Evolutionary conservation across 2,329 filamentous ascomycete species (phyloP).

Genomic region (Aspergillus tubingensis): DNA sequence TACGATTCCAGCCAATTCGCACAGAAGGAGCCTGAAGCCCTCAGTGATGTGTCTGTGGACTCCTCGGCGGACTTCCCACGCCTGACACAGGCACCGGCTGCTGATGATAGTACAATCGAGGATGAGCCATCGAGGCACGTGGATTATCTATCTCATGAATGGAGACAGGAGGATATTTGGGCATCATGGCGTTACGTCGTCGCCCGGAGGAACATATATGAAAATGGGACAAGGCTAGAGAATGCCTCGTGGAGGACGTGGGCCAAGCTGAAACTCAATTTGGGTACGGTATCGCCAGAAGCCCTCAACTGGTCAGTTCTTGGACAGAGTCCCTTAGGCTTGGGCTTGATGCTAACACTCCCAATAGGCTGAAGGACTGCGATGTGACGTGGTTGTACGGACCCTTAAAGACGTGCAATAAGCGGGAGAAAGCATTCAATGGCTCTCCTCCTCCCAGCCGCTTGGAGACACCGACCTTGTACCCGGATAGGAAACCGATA

Average conservation of each 20-base stretch:
- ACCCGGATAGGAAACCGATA: conserved; percentile 81
- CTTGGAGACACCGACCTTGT: conserved; percentile 65
- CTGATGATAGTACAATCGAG: conserved; percentile 77
- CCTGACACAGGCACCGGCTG: conserved; percentile 65
- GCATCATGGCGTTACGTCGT: conserved; percentile 94
- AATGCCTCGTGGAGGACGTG: conserved; percentile 98
- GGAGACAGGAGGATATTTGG: conserved; percentile 96
- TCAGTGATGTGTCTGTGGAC: conserved; percentile 26
- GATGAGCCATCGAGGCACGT: conserved; percentile 81
- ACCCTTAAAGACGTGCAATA: conserved; percentile 74
- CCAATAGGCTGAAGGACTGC: conserved; percentile 83
- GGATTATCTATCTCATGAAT: conserved; percentile 92
- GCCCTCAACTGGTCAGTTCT: conserved; percentile 81
- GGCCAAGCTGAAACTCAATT: conserved; percentile 86
- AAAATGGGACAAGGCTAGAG: conserved; percentile 79
- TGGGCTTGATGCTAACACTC: conserved; percentile 13
- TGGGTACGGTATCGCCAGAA: conserved; percentile 87
- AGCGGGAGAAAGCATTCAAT: conserved; percentile 53
- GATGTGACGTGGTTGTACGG: conserved; percentile 98
- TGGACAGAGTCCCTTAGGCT: neutral
- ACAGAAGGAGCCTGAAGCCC: conserved; percentile 43
- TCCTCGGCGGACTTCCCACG: conserved; percentile 49
- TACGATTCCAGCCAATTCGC: conserved; percentile 50
- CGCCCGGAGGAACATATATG: conserved; percentile 74
- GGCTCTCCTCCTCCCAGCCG: conserved; percentile 55